These are phyloP conservation scores for Phyllosticta capitalensis DNA, from an alignment of 2,329 filamentous ascomycete genomes.

Conservation along the genomic window DNA sequence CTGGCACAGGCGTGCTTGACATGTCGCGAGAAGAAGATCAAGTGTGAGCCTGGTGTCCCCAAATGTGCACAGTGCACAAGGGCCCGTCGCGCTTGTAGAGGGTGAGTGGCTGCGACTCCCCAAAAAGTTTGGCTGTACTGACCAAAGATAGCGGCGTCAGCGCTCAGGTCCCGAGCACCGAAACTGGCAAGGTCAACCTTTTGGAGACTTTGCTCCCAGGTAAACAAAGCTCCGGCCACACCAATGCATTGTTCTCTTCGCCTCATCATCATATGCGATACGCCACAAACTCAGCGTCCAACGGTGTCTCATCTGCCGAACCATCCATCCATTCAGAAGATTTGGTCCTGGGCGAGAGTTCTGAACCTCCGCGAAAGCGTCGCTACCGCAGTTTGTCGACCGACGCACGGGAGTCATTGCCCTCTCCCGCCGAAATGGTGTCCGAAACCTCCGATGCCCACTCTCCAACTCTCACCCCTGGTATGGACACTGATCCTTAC, in stretches of 20 bases:
- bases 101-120: slow-evolving; percentile 31
- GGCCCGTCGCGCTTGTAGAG: slow-evolving; percentile 74
- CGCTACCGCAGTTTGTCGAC: slow-evolving; percentile 5
- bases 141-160: slow-evolving; percentile 3
- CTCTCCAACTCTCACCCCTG: not conserved
- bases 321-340: not conserved
- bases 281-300: not conserved
- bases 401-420: not conserved
- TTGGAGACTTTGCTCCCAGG: not conserved
- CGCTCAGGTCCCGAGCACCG: slow-evolving; percentile 4
- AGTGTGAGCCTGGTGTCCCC: slow-evolving; percentile 80
- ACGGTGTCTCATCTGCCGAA: not conserved
- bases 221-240: not conserved
- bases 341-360: not conserved
- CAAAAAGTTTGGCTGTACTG: slow-evolving; percentile 1
- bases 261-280: not conserved
- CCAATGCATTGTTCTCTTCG: not conserved
- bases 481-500: slow-evolving; percentile 40
- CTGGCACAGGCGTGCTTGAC: slow-evolving; percentile 88
- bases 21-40: slow-evolving; percentile 95
- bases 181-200: slow-evolving; percentile 2
- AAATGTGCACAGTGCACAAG: slow-evolving; percentile 90
- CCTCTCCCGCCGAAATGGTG: not conserved
- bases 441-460: not conserved
- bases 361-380: slow-evolving; percentile 5